A percentile compares a stretch with the other conserved stretches of the same genome.
phyloP scores from a whole-genome alignment of 2,329 filamentous ascomycete genomes.

The Penicillium sp. region DNA sequence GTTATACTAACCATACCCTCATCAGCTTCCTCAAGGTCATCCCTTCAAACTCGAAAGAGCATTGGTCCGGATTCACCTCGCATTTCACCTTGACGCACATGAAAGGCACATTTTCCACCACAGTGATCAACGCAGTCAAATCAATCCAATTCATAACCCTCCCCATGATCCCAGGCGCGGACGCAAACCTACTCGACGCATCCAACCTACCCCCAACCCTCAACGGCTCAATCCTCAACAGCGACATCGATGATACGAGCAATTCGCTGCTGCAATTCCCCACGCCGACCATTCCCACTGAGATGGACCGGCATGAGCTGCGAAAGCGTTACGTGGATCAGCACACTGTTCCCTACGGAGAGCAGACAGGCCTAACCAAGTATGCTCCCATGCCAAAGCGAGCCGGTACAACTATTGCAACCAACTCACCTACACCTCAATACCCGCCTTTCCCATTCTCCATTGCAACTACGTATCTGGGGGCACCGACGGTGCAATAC shows the following conservation, averaged over 20 bases:
- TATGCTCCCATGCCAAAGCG: constrained; percentile 67
- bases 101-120: constrained; percentile 63
- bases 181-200: constrained; percentile 19
- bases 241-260: constrained; percentile 39
- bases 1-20: not conserved
- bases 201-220: constrained; percentile 1
- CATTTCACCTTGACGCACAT: constrained; percentile 70
- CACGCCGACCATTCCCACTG: constrained; percentile 34
- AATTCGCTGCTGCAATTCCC: constrained; percentile 33
- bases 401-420: constrained; percentile 65
- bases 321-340: constrained; percentile 36
- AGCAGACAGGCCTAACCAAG: constrained; percentile 61
- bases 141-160: constrained; percentile 27
- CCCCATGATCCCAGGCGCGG: constrained; percentile 4
- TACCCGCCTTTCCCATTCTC: constrained; percentile 62
- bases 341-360: constrained; percentile 58
- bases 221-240: constrained; percentile 16
- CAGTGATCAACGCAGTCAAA: constrained; percentile 37
- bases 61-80: constrained; percentile 60
- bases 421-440: constrained; percentile 56
- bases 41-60: constrained; percentile 58
- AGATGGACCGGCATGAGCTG: constrained; percentile 34
- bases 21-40: constrained; percentile 65
- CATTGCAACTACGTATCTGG: constrained; percentile 59
- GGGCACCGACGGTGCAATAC: constrained; percentile 53